Percentiles rank a stretch among this genome's conserved stretches.
Evolutionary conservation across 2,329 filamentous ascomycete genomes (phyloP).

Genomic region (Ceratocystis cacaofunesta): DNA sequence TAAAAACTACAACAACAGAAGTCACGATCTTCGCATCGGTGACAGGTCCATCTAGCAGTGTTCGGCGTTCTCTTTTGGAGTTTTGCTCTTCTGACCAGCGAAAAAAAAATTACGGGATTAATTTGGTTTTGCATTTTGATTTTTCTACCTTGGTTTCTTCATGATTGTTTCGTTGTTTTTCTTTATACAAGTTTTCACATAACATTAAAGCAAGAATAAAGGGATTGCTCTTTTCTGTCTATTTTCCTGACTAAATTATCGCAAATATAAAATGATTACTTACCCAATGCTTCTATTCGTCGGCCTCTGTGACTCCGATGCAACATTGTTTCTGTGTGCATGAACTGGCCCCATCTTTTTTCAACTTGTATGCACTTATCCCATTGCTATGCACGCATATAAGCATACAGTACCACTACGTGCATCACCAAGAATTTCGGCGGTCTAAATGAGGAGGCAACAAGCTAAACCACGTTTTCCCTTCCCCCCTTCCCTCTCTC

Average conservation of each 20-base stretch:
- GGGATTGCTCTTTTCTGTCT: too few relatives aligned
- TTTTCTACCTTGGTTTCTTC: neutral
- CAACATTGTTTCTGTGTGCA: too few relatives aligned
- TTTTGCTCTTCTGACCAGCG: neutral
- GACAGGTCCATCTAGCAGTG: neutral
- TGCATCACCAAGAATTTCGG: neutral
- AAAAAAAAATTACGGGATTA: neutral
- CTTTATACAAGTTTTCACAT: neutral
- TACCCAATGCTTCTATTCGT: too few relatives aligned
- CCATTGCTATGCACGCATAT: neutral
- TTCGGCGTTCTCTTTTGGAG: slow-evolving; percentile 1
- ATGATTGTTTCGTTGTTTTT: neutral
- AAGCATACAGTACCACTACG: too few relatives aligned
- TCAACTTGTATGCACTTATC: too few relatives aligned
- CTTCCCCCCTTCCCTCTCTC: neutral
- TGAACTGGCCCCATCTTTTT: too few relatives aligned
- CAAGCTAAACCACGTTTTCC: neutral
- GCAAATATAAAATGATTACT: too few relatives aligned
- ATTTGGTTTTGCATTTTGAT: neutral
- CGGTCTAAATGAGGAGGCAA: neutral
- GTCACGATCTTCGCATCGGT: neutral
- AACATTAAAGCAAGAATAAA: neutral
- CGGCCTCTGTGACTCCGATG: too few relatives aligned
- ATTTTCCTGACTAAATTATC: too few relatives aligned
- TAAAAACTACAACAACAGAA: neutral